Base-by-base conservation (phyloP, 2,329 filamentous ascomycete species). In the Amylocarpus encephaloides region DNA sequence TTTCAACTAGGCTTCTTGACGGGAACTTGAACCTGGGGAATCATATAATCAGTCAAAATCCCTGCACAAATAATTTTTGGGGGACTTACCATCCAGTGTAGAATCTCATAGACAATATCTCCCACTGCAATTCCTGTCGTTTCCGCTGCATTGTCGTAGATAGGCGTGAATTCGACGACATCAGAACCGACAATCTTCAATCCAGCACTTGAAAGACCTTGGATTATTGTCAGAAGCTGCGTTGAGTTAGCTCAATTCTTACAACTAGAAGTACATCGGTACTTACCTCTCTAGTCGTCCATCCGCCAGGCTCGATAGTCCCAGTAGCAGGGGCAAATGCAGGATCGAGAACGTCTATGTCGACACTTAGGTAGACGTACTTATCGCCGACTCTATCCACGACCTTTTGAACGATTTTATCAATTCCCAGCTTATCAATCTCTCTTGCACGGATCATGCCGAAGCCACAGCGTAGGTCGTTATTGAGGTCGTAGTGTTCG, bases 101-200 rank as follows among this genome's bases (percentile, higher is more conserved):
- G 30, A n/a, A 64, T 60, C 39, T 64, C 62, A 39, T 58, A 63
- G 5, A 64, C 51, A 19, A 64, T 63, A 39, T 62, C 49, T 1
- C 52, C 54, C 26, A 63, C 50, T 13, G 58, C 59, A 32, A 65
- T 62, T 5, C 57, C 61, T 0, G 64, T 66, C 1, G 61, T 63
- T 43, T 66, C 63, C 3, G 62, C 63, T 6, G 58, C 55, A 36
- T 62, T 63, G 44, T 66, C 64, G 43, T 65, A 65, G 1, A 62
- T 39, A 1, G 64, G 64, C 6, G 59, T 62, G 29, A 63, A 64
- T 46, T 66, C 64, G 1, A 66, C 64, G 3, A 66, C 57, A 52
- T 66, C 64, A 36, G 60, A 58, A 2, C 64, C 64, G 5, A 66
- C 53, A 13, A 66, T 62, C 19, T 64, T 64, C n/a, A 66, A 34